These are phyloP conservation scores for Eragrostis tef DNA, from an alignment of 202 grass and related monocot genomes.

Conservation along the genomic window DNA sequence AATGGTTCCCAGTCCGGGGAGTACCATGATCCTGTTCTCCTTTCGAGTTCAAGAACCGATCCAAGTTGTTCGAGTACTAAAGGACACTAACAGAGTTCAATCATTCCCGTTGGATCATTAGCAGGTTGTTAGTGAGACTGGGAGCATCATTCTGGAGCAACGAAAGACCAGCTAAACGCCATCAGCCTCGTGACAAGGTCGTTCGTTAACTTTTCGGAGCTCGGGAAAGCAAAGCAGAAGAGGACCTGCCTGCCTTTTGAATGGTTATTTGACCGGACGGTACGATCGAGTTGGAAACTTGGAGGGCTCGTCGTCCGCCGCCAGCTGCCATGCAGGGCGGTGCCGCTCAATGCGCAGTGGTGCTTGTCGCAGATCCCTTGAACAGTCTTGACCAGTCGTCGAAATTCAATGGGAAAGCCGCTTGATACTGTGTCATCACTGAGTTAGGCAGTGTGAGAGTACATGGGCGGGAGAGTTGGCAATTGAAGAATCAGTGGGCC, in stretches of 20 bases:
- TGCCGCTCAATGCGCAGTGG: background rate
- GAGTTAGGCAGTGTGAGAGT: background rate
- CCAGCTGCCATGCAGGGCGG: background rate
- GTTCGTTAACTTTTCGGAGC: conserved; percentile 10
- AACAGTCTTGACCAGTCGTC: background rate
- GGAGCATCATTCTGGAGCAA: background rate
- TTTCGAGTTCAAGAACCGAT: background rate
- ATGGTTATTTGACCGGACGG: background rate
- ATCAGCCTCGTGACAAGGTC: conserved; percentile 19
- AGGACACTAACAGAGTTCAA: background rate
- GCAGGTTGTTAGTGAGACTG: background rate
- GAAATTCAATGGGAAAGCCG: background rate
- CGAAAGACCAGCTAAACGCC: conserved; percentile 19
- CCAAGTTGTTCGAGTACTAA: too few relatives aligned
- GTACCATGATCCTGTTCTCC: background rate
- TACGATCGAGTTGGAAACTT: background rate
- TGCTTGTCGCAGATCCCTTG: background rate
- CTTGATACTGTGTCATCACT: background rate
- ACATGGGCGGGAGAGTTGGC: too few relatives aligned
- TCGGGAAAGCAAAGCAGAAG: background rate
- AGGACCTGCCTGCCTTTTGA: background rate
- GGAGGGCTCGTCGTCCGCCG: background rate
- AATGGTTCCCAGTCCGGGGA: conserved; percentile 10
- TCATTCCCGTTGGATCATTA: background rate
- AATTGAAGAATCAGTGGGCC: background rate